Base-by-base conservation (phyloP, 1,284 basidiomycete species). In the Sphaerobolus stellatus region DNA sequence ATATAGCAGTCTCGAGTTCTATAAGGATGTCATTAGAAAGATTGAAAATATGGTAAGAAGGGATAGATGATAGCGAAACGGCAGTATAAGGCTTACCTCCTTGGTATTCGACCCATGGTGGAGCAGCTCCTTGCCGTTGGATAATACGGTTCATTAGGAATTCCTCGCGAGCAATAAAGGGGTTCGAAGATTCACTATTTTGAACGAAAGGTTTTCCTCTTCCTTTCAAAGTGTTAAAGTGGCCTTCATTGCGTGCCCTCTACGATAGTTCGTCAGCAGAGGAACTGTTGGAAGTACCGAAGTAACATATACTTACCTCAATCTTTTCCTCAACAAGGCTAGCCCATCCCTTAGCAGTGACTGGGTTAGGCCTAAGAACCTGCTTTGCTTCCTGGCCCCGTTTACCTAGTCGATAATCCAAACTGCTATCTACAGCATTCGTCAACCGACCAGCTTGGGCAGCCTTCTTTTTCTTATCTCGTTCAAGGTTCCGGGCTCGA, bases 51-150 rank as follows among this genome's bases (percentile, higher is more conserved):
- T 36, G 33, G 13, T 36, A 36, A 36, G 18, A 11, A 36, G 18
- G 25, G 40, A 49, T 13, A n/a, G 8, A n/a, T 24, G 14, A 22
- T 11, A 16, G 22, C 41, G 14, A 43, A 14, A 20, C 22, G n/a
- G 29, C 13, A 27, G 45, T 11, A 25, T 8, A 22, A 16, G 5
- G 62, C 79, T 50, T 56, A 84, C 86, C 85, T 56, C 77, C 74
- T 69, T 94, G 93, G 30, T 94, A 64, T 68, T 95, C 92, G 3
- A 96, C 87, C 92, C 92, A 96, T 2, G 92, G 89, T n/a, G 93
- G 94, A 1, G 86, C 82, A 2, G 88, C 90, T 14, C 90, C 91
- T 63, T 94, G 90, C 34, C 84, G 75, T 63, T 92, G 88, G 18
- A 96, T 81, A 56, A 95, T 93, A 13, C 92, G 82, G 64, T 95